Conservation (phyloP, 176 grass and related monocot genomes). For the Miscanthus lutarioriparius region DNA sequence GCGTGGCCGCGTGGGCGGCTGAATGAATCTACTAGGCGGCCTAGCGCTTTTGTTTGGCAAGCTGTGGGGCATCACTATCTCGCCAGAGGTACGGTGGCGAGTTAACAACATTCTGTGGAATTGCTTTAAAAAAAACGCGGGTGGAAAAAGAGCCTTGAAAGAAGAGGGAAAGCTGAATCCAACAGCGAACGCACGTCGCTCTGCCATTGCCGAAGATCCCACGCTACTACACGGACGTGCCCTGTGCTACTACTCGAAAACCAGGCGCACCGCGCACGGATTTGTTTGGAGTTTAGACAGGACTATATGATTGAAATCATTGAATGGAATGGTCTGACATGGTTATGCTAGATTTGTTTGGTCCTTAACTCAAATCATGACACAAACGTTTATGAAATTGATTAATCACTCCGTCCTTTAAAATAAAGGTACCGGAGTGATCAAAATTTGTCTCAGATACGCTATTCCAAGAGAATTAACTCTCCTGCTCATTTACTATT, state of each 20-base stretch:
- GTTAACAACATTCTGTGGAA: background rate
- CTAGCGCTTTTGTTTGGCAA: background rate
- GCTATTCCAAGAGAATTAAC: background rate
- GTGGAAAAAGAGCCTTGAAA: background rate
- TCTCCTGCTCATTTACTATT: background rate
- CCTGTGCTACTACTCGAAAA: background rate
- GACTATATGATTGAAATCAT: too few species aligned
- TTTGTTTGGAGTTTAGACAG: background rate
- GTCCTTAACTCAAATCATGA: background rate
- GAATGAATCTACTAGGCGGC: background rate
- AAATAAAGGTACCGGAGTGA: too few species aligned
- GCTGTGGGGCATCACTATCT: background rate
- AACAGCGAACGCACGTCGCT: background rate
- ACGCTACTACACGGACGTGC: background rate
- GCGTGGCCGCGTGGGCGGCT: constrained; percentile 1
- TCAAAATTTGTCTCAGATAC: background rate
- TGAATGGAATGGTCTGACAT: too few species aligned
- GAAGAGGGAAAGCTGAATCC: constrained; percentile 14
- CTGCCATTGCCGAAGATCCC: background rate
- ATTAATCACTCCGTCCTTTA: too few species aligned
- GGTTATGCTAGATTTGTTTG: background rate
- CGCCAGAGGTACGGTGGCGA: background rate
- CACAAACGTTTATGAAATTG: too few species aligned
- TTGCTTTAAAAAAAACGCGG: background rate
- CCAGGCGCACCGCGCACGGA: background rate